phyloP scores from a whole-genome alignment of 208 protist species.

The Acanthamoeba sp. region DNA sequence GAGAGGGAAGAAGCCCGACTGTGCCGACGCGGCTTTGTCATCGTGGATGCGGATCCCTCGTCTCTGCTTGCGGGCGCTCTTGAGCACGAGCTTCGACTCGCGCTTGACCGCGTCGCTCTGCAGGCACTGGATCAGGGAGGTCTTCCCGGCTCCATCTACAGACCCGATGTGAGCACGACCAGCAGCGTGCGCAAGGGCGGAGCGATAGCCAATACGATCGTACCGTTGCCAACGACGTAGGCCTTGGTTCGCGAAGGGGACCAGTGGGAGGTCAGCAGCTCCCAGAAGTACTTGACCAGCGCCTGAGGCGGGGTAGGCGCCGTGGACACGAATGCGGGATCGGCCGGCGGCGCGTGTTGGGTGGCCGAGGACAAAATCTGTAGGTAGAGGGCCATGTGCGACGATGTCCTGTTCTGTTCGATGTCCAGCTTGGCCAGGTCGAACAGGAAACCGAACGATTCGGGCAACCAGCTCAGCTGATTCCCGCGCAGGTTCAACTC shows the following conservation, averaged over 20 bases:
- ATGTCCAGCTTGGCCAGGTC: background rate
- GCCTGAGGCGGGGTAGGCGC: background rate
- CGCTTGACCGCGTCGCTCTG: background rate
- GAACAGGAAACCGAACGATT: background rate
- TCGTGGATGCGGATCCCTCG: background rate
- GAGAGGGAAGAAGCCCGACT: background rate
- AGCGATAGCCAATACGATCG: too few species aligned
- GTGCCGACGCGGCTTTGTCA: background rate
- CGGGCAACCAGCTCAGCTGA: conserved; percentile 12
- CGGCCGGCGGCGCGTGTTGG: background rate
- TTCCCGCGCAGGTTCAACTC: background rate
- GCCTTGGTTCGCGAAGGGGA: background rate
- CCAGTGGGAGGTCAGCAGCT: background rate
- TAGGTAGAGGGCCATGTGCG: background rate
- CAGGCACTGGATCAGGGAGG: background rate
- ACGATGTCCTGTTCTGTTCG: conserved; percentile 3
- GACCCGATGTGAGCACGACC: background rate
- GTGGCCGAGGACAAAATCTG: background rate
- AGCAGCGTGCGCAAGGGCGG: too few species aligned
- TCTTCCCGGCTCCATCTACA: conserved; percentile 4
- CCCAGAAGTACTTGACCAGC: conserved; percentile 6
- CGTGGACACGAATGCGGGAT: background rate
- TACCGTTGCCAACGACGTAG: background rate
- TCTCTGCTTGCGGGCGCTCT: background rate
- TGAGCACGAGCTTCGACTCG: background rate